A percentile compares a stretch with the other conserved stretches of the same genome.
Conservation (phyloP, 768 basidiomycete species). For the Calvatia gigantea region DNA sequence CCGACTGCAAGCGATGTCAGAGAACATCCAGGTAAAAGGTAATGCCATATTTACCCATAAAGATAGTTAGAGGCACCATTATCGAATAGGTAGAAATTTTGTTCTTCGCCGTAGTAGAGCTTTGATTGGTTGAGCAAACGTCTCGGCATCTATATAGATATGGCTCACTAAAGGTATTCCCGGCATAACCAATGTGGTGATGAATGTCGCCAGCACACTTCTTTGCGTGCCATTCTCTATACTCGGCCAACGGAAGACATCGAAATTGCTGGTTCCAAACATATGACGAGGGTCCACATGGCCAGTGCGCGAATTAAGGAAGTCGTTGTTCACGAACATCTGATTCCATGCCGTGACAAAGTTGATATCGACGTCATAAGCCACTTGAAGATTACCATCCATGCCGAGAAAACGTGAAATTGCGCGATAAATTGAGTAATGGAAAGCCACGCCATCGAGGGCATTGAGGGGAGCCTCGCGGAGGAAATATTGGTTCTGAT, state of each 20-base stretch:
- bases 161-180: slow-evolving; percentile 71
- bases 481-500: slow-evolving; percentile 73
- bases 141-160: not conserved
- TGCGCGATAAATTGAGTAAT: slow-evolving; percentile 90
- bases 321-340: slow-evolving; percentile 87
- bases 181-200: slow-evolving; percentile 79
- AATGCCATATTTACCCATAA: slow-evolving; percentile 55
- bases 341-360: slow-evolving; percentile 90
- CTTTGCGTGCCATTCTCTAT: slow-evolving; percentile 79
- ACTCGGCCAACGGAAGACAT: slow-evolving; percentile 92
- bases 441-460: slow-evolving; percentile 84
- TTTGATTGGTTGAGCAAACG: slow-evolving; percentile 22
- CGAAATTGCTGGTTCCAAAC: slow-evolving; percentile 93
- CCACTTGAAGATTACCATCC: slow-evolving; percentile 92
- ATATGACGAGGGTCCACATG: slow-evolving; percentile 80
- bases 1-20: slow-evolving; percentile 48
- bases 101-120: slow-evolving; percentile 91
- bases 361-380: slow-evolving; percentile 79
- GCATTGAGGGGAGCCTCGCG: slow-evolving; percentile 57
- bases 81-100: slow-evolving; percentile 84
- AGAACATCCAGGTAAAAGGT: not conserved
- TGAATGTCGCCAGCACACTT: slow-evolving; percentile 74
- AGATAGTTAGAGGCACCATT: slow-evolving; percentile 91
- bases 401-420: slow-evolving; percentile 88
- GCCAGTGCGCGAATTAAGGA: slow-evolving; percentile 68